Evolutionary conservation across 73 alveolate genomes (phyloP), one percentile per base, ranked within the genome.

Genomic region (Durusdinium trenchii): DNA sequence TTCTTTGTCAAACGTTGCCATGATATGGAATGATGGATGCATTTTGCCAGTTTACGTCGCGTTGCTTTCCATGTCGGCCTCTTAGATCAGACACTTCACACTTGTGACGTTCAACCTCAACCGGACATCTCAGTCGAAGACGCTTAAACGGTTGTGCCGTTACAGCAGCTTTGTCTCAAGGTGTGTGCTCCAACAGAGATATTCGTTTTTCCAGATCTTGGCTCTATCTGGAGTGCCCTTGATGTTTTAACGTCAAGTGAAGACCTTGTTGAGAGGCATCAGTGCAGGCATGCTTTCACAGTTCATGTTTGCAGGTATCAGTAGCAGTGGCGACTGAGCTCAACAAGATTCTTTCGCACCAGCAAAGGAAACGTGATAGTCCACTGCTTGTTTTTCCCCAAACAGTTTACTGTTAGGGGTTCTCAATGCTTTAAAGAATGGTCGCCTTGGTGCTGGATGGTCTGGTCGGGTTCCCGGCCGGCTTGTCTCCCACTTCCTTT

Each of bases 161-260:
- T 60, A 23, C n/a, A 23, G n/a, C 38, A 38, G 61, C 57, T 42
- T 38, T 46, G n/a, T n/a, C 14, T 6, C 73, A 42, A 91, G 98
- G 98, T 91, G 98, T 76, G 3, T 91, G 75, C 98, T 91, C 69
- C 81, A 69, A 12, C 89, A 91, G 47, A 76, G 98, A n/a, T 91
- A 91, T 76, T 91, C 98, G n/a, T 26, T 91, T 42, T 47, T 47
- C 87, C 98, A 91, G 57, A 20, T 76, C 36, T 40, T 71, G 54
- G 98, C 98, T 18, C 98, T 91, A 42, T 30, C 36, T 35, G 98
- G 98, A 76, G 98, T 36, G 52, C 75, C n/a, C 60, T 51, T 26
- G 86, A 51, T 73, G 28, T 73, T 73, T 16, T 38, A 14, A 16
- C 3, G 38, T 47, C 10, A 36, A 6, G 48, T 73, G 9, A 0